These are phyloP conservation scores for Talaromyces wortmannii DNA, from an alignment of 495 filamentous ascomycete species.

Conservation along the genomic window DNA sequence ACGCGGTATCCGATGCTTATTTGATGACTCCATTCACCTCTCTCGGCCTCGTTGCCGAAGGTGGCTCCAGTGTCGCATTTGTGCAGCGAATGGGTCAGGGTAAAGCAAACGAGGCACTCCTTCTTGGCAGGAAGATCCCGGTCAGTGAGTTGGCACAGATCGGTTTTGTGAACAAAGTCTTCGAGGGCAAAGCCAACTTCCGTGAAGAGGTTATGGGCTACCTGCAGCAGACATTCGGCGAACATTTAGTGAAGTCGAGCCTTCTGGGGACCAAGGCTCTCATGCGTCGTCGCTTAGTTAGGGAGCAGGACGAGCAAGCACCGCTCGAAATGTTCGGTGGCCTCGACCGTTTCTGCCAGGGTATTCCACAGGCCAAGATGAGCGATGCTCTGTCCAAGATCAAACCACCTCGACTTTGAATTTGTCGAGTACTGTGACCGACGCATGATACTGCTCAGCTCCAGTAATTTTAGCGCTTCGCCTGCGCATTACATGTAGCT, in stretches of 20 bases:
- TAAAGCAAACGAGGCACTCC: conserved; percentile 7
- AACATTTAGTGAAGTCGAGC: background rate
- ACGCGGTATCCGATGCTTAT: background rate
- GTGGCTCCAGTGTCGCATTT: conserved; percentile 5
- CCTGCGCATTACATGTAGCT: no score
- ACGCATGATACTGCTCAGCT: no score
- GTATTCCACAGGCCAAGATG: conserved; percentile 1
- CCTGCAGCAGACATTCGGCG: background rate
- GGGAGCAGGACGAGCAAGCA: background rate
- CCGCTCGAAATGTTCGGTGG: background rate
- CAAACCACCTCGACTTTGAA: background rate
- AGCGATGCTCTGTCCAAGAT: background rate
- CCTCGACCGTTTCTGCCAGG: background rate
- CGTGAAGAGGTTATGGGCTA: background rate
- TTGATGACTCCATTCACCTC: conserved; percentile 6
- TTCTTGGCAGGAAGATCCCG: background rate
- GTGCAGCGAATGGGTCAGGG: conserved; percentile 1
- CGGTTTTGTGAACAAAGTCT: conserved; percentile 7
- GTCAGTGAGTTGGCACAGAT: background rate
- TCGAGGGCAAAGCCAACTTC: background rate
- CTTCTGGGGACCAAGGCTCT: background rate
- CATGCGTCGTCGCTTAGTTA: background rate
- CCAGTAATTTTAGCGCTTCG: no score
- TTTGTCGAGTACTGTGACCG: background rate
- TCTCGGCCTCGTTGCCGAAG: conserved; percentile 5